These are phyloP conservation scores for Cephalotrichum gorgonifer DNA, from an alignment of 2,329 filamentous ascomycete species.

Conservation along the genomic window DNA sequence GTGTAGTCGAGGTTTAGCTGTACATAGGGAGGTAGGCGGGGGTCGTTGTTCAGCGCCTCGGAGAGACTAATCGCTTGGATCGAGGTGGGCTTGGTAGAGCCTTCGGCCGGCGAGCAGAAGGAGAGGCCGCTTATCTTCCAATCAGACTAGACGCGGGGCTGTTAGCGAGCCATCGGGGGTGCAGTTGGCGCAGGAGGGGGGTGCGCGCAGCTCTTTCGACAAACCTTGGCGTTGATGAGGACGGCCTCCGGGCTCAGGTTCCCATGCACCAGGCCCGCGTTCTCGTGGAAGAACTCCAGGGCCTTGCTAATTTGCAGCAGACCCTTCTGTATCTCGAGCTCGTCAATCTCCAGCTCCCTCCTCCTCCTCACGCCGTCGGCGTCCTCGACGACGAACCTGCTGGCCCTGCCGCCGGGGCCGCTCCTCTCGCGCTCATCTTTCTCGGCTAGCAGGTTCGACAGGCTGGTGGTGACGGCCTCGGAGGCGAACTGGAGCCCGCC, in stretches of 20 bases:
- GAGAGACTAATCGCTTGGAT: conserved; percentile 72
- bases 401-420: conserved; percentile 58
- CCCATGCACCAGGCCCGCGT: conserved; percentile 83
- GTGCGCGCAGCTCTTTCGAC: too few species aligned
- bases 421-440: conserved; percentile 78
- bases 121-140: conserved; percentile 97
- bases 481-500: conserved; percentile 94
- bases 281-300: conserved; percentile 90
- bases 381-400: conserved; percentile 74
- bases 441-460: conserved; percentile 70
- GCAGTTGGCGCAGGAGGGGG: neutral
- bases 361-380: conserved; percentile 61
- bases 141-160: conserved; percentile 54
- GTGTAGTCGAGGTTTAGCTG: conserved; percentile 90
- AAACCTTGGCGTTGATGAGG: conserved; percentile 81
- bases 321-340: conserved; percentile 95
- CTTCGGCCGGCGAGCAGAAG: conserved; percentile 74
- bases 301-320: conserved; percentile 88
- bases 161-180: neutral
- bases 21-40: conserved; percentile 68
- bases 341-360: conserved; percentile 85
- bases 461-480: conserved; percentile 80
- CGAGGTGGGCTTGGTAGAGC: conserved; percentile 62
- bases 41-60: conserved; percentile 76
- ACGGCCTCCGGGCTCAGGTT: conserved; percentile 92